Conservation (phyloP, 179 eudicot genomes). For the Actinidia chinensis region DNA sequence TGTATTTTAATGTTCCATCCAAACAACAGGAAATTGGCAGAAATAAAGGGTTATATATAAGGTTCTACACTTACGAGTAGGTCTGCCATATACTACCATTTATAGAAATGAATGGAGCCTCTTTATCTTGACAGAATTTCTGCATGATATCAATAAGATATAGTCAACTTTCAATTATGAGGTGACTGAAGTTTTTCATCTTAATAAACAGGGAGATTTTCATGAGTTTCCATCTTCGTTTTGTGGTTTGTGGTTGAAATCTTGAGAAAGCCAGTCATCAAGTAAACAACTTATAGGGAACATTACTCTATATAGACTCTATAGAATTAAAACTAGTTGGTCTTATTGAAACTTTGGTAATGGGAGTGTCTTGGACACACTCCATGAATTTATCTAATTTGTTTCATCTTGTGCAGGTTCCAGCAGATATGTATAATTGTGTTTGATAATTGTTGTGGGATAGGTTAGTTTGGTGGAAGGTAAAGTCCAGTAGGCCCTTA, state of each 20-base stretch:
- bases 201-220: background rate
- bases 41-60: background rate
- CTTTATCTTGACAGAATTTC: background rate
- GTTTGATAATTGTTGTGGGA: constrained; percentile 14
- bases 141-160: background rate
- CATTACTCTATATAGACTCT: background rate
- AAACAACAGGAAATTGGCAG: background rate
- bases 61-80: too few species aligned
- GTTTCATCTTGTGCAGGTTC: constrained; percentile 11
- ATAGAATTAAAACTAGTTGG: background rate
- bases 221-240: background rate
- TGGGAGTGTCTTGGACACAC: background rate
- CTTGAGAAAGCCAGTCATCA: background rate
- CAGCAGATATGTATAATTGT: constrained; percentile 8
- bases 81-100: background rate
- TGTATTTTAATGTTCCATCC: background rate
- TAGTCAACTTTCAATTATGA: background rate
- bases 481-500: background rate
- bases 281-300: background rate
- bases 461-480: constrained; percentile 29
- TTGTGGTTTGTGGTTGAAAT: background rate
- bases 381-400: background rate
- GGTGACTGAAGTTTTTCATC: background rate
- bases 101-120: background rate
- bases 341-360: background rate